Evolutionary conservation across 1,284 basidiomycete genomes (phyloP).

Genomic region (Fomitopsis palustris): DNA sequence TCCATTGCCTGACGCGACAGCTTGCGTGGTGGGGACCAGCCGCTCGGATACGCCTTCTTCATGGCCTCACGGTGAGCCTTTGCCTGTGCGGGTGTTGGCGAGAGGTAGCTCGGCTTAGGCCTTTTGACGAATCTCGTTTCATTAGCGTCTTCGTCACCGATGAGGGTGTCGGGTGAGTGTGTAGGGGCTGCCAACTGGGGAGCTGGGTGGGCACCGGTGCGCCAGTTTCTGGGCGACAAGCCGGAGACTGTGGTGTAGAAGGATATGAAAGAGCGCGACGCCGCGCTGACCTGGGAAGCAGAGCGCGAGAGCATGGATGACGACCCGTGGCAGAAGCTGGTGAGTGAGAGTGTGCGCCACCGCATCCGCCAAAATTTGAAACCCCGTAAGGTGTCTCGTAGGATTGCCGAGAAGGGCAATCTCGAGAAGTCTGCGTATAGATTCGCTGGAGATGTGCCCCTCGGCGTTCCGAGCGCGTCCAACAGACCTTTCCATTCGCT

Average conservation of each 20-base stretch:
- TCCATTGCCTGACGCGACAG: conserved; percentile 92
- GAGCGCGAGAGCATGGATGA: conserved; percentile 14
- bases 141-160: conserved; percentile 6
- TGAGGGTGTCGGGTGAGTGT: conserved; percentile 47
- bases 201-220: conserved; percentile 41
- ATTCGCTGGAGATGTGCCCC: background rate
- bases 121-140: conserved; percentile 11
- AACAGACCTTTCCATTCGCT: too few species aligned
- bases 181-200: conserved; percentile 42
- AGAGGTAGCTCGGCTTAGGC: background rate
- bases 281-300: conserved; percentile 4
- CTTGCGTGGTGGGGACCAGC: conserved; percentile 86
- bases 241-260: conserved; percentile 26
- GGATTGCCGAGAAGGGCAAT: background rate
- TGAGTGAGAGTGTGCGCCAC: background rate
- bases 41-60: conserved; percentile 63
- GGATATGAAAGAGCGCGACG: conserved; percentile 18
- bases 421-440: background rate
- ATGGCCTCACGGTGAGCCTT: conserved; percentile 55
- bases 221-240: conserved; percentile 37
- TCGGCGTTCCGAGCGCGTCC: too few species aligned
- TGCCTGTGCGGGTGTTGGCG: conserved; percentile 39
- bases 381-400: background rate
- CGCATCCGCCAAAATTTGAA: background rate
- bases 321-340: background rate